Evolutionary conservation across 306 rosid species (phyloP).

Genomic region (Notholithocarpus densiflorus): DNA sequence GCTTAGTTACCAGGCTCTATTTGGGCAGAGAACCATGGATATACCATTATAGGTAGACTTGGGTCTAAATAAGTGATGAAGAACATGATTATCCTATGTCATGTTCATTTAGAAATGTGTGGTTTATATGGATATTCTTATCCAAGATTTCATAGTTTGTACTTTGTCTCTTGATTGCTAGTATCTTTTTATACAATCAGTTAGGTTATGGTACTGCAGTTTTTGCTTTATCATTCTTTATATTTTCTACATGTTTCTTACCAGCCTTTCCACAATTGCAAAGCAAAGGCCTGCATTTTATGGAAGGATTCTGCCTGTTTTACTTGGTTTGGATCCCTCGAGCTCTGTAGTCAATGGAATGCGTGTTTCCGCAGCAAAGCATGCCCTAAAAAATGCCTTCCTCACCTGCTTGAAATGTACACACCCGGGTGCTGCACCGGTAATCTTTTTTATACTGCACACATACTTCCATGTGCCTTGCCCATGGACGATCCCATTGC

Average conservation of each 20-base stretch:
- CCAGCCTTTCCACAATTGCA: conserved; percentile 85
- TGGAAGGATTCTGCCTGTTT: conserved; percentile 89
- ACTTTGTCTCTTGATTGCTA: not conserved
- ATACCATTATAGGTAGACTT: not conserved
- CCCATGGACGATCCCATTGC: too few species aligned
- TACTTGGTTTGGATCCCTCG: conserved; percentile 84
- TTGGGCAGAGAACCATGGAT: not conserved
- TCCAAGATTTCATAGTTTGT: not conserved
- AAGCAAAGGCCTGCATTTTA: conserved; percentile 85
- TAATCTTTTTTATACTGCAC: conserved; percentile 36
- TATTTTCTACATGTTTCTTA: conserved; percentile 28
- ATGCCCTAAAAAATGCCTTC: conserved; percentile 79
- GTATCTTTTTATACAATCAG: not conserved
- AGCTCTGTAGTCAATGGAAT: conserved; percentile 62
- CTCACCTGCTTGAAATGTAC: conserved; percentile 80
- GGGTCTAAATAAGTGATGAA: not conserved
- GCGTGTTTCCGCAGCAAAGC: conserved; percentile 62
- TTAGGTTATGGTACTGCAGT: not conserved
- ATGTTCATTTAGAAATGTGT: not conserved
- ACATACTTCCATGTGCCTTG: too few species aligned
- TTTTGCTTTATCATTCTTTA: conserved; percentile 12
- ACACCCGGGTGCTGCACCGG: conserved; percentile 96
- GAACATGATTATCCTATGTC: not conserved
- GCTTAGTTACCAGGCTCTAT: not conserved
- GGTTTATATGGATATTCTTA: not conserved